Base-by-base conservation (phyloP, 495 filamentous ascomycete species). In the Platismatia glauca region DNA sequence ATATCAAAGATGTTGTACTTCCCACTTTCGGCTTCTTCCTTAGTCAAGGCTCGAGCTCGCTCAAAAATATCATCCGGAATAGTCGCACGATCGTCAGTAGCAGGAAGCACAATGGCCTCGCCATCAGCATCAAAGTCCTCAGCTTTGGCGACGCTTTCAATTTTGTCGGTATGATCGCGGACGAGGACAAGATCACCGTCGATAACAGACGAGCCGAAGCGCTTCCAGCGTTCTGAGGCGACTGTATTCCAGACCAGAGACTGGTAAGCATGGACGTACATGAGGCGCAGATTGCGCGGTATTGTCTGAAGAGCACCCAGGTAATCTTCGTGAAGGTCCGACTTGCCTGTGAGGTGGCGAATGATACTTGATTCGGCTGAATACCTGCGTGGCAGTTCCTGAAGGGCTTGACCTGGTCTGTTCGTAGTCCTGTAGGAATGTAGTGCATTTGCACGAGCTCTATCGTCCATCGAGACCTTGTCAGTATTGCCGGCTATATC, bases 191-290 rank as follows among this genome's bases (percentile, higher is more conserved):
- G 79, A 69, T 98, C 94, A 13, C 94, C 94, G 66, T 89, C 85
- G 31, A 97, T 78, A 12, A 96, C 88, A 60, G 79, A 76, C 39
- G 76, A 70, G 22, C 87, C 91, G 70, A 84, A 89, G 24, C 78
- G 76, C 46, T 82, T 83, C 89, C 84, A 94, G 61, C 94, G 87
- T 67, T 86, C 85, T 60, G 86, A 86, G 18, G 82, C 90, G 31
- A 85, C 90, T 61, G 80, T 77, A 75, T 98, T 98, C 92, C 92
- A 98, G 12, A 98, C 87, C 13, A 91, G 80, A 7, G 88, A 92
- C 71, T 98, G 94, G 74, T 95, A 97, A 34, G 95, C 94, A 67
- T 98, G 94, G 16, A 95, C 86, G 67, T 98, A 98, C 89, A 97
- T 97, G 41, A 89, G 79, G 20, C 89, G 84, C 73, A 96, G 79